Conservation (phyloP, 2,329 filamentous ascomycete genomes). For the Sporothrix pseudoabietina region DNA sequence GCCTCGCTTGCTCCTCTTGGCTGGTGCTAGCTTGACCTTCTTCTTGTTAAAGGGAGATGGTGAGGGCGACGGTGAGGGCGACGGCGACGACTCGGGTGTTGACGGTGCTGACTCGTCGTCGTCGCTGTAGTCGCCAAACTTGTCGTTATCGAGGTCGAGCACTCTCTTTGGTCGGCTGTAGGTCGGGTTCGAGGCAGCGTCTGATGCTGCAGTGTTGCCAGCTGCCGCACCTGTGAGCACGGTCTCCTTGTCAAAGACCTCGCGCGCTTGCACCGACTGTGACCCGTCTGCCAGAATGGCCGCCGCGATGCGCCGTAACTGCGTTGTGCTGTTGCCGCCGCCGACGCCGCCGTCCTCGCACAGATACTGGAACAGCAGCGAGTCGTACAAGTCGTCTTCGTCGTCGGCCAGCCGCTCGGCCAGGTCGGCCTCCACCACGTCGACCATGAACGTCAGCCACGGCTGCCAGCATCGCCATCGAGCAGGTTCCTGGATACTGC, state of each 20-base stretch:
- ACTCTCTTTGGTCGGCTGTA: conserved; percentile 36
- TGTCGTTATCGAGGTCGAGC: conserved; percentile 61
- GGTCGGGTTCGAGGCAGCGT: conserved; percentile 55
- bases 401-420: conserved; percentile 52
- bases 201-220: conserved; percentile 26
- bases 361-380: conserved; percentile 65
- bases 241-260: conserved; percentile 67
- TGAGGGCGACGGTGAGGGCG: conserved; percentile 33
- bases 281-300: conserved; percentile 69
- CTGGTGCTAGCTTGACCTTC: neutral
- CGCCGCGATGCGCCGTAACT: conserved; percentile 60
- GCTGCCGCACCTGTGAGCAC: neutral
- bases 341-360: conserved; percentile 44
- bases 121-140: conserved; percentile 62
- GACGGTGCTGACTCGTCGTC: conserved; percentile 58
- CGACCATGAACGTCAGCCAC: conserved; percentile 79
- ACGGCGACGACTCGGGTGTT: conserved; percentile 46
- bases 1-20: neutral
- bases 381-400: conserved; percentile 47
- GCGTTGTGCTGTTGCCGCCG: conserved; percentile 50
- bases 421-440: conserved; percentile 74
- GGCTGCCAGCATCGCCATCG: conserved; percentile 81
- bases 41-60: neutral
- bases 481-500: conserved; percentile 69
- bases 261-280: conserved; percentile 22